Conservation (phyloP, 129 eudicot species). For the Heracleum sosnowskyi region DNA sequence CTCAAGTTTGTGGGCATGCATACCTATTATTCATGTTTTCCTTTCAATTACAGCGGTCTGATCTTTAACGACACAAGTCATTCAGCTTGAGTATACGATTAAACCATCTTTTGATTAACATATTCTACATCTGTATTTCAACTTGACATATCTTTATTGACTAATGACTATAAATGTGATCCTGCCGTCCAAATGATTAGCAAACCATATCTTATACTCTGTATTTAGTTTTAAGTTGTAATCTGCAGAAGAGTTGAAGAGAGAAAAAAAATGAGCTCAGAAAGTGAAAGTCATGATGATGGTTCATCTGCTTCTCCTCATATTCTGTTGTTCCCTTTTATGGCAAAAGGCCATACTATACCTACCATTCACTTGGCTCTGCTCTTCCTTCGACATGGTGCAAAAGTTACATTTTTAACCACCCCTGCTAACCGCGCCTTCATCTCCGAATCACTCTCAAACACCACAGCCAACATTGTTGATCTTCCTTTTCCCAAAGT, state of each 20-base stretch:
- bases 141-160: no score
- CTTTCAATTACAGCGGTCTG: neutral
- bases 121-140: neutral
- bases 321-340: slow-evolving; percentile 55
- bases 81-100: no score
- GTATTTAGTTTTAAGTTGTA: neutral
- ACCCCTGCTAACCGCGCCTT: slow-evolving; percentile 59
- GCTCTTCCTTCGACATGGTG: slow-evolving; percentile 32
- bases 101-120: no score
- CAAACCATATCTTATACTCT: no score
- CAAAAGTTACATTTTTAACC: slow-evolving; percentile 53
- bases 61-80: neutral
- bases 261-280: neutral
- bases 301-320: slow-evolving; percentile 13
- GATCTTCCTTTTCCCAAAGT: slow-evolving; percentile 46
- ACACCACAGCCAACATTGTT: slow-evolving; percentile 10
- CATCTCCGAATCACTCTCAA: slow-evolving; percentile 32
- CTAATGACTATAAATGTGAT: no score
- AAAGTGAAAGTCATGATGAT: neutral
- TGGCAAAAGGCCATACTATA: slow-evolving; percentile 86
- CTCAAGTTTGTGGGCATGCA: no score
- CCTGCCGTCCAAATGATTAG: no score
- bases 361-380: slow-evolving; percentile 52
- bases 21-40: no score
- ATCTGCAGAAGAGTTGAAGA: neutral